A percentile compares a stretch with the other conserved stretches of the same genome.
These are phyloP conservation scores for Pleurotus giganteus DNA, from an alignment of 768 basidiomycete species.

Conservation along the genomic window DNA sequence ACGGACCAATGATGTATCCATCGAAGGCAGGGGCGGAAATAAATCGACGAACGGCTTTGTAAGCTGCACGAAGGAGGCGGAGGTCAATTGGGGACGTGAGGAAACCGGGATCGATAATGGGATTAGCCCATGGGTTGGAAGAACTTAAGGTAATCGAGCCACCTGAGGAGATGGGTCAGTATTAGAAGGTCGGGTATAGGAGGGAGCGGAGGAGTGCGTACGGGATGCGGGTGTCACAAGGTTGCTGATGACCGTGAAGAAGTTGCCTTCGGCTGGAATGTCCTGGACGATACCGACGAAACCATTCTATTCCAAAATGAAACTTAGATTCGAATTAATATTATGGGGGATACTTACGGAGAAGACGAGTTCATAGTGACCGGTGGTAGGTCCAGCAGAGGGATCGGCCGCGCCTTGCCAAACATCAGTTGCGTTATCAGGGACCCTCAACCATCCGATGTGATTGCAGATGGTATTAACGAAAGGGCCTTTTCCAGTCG, in stretches of 20 bases:
- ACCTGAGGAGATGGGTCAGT: slow-evolving; percentile 11
- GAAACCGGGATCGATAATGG: slow-evolving; percentile 25
- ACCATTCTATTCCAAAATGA: slow-evolving; percentile 5
- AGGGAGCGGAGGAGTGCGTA: slow-evolving; percentile 6
- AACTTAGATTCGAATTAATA: slow-evolving; percentile 6
- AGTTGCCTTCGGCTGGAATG: slow-evolving; percentile 25
- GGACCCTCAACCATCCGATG: slow-evolving; percentile 10
- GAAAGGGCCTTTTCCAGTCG: slow-evolving; percentile 17
- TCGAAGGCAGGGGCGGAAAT: slow-evolving; percentile 25
- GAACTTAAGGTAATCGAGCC: slow-evolving; percentile 25
- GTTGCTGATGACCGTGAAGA: slow-evolving; percentile 23
- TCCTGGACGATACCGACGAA: slow-evolving; percentile 1
- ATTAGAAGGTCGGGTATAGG: background rate
- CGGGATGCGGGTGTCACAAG: slow-evolving; percentile 35
- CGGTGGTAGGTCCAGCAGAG: slow-evolving; percentile 29
- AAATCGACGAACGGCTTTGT: slow-evolving; percentile 23
- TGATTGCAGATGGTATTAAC: slow-evolving; percentile 11
- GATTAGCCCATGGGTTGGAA: slow-evolving; percentile 21
- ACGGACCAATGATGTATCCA: slow-evolving; percentile 22
- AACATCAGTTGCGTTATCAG: slow-evolving; percentile 10
- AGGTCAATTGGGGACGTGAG: slow-evolving; percentile 20
- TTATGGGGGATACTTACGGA: slow-evolving; percentile 19
- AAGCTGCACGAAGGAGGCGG: slow-evolving; percentile 22
- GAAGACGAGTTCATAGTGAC: slow-evolving; percentile 34
- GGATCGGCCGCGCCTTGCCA: slow-evolving; percentile 30